A percentile compares a stretch with the other conserved stretches of the same genome.
Evolutionary conservation across 78 protist genomes (phyloP).

Genomic region (Dictyostelium brefeldianum): DNA sequence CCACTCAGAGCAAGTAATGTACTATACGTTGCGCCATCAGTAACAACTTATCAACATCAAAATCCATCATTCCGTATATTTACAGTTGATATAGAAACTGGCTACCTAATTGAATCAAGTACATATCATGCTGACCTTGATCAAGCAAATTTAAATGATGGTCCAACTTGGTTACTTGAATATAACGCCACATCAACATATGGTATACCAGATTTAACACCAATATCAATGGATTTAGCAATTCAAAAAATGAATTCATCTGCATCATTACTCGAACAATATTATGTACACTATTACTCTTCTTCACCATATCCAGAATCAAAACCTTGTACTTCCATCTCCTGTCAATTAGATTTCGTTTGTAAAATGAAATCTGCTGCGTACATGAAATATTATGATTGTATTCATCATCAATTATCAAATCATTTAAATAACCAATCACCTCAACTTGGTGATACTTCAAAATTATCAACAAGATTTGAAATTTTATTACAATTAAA

Average conservation of each 20-base stretch:
- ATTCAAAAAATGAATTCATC: neutral
- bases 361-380: conserved; percentile 31
- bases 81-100: conserved; percentile 15
- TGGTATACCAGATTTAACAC: conserved; percentile 26
- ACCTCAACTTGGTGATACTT: neutral
- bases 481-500: neutral
- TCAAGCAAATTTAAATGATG: conserved; percentile 22
- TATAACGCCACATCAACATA: conserved; percentile 46
- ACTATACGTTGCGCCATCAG: conserved; percentile 29
- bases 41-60: conserved; percentile 63
- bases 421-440: neutral
- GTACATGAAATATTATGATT: neutral
- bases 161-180: conserved; percentile 36
- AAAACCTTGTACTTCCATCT: neutral
- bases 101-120: conserved; percentile 25
- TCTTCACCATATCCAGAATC: conserved; percentile 25
- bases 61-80: conserved; percentile 73
- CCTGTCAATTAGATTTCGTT: neutral
- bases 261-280: neutral
- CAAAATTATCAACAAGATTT: neutral
- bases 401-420: neutral
- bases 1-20: conserved; percentile 29
- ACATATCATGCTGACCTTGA: conserved; percentile 41
- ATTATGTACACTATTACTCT: conserved; percentile 18
- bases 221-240: conserved; percentile 17